Evolutionary conservation across 768 basidiomycete genomes (phyloP).

Genomic region (Suillus brevipes): DNA sequence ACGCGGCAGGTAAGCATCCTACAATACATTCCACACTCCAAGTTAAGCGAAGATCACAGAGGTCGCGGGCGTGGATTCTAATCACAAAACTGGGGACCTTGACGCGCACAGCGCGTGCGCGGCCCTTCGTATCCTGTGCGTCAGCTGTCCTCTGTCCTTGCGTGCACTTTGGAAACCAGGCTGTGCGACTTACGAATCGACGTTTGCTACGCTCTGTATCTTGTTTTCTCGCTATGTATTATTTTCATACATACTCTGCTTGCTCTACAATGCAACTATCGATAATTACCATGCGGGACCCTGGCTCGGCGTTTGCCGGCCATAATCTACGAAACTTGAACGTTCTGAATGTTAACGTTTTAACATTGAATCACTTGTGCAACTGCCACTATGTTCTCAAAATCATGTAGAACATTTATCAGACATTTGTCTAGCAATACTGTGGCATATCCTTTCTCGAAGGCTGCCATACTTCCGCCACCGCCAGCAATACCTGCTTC

Average conservation of each 20-base stretch:
- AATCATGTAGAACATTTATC: slow-evolving; percentile 13
- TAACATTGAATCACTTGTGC: not conserved
- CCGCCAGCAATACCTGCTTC: slow-evolving; percentile 37
- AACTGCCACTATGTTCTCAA: slow-evolving; percentile 13
- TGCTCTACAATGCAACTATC: slow-evolving; percentile 28
- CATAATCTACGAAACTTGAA: not conserved
- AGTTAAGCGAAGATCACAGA: slow-evolving; percentile 35
- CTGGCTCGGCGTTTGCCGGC: slow-evolving; percentile 13
- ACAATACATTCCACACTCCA: slow-evolving; percentile 12
- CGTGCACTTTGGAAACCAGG: not conserved
- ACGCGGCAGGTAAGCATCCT: slow-evolving; percentile 67
- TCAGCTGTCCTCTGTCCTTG: slow-evolving; percentile 12
- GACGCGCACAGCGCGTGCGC: slow-evolving; percentile 14
- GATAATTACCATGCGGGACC: slow-evolving; percentile 24
- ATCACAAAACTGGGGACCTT: slow-evolving; percentile 21
- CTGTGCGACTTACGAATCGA: slow-evolving; percentile 14
- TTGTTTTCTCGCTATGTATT: slow-evolving; percentile 17
- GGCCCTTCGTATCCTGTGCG: slow-evolving; percentile 16
- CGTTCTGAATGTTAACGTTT: not conserved
- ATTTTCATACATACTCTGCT: slow-evolving; percentile 10
- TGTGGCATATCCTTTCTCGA: slow-evolving; percentile 69
- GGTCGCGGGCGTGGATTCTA: slow-evolving; percentile 74
- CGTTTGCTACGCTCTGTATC: slow-evolving; percentile 5
- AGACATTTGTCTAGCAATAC: slow-evolving; percentile 28
- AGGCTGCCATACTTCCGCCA: slow-evolving; percentile 56